Evolutionary conservation across 2,329 filamentous ascomycete genomes (phyloP), one percentile per base, ranked within the genome.

Genomic region (Knoxdaviesia capensis): DNA sequence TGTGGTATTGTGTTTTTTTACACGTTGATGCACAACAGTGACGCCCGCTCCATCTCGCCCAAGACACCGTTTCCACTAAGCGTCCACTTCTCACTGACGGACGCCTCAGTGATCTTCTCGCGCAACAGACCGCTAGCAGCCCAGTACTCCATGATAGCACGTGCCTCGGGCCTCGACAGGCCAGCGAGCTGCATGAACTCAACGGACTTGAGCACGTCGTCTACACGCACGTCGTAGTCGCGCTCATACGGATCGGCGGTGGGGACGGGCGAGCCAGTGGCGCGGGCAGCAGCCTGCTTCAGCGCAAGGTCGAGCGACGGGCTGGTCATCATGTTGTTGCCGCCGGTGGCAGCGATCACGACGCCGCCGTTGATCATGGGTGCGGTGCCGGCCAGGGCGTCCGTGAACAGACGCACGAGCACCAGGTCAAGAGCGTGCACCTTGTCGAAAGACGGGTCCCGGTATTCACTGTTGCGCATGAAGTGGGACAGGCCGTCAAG

Each of bases 111-210:
- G 40, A 94, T 68, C 38, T 64, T 67, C 46, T 71, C 65, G 48
- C 81, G 72, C 54, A 93, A 56, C 55, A 94, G 66, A 8, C 88
- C 90, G 57, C 84, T 92, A 34, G 74, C 75, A 5, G 84, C 86
- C 68, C 88, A 96, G 62, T 94, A 96, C 63, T 94, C 86, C 75
- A 96, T 79, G 50, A 93, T 65, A 1, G 75, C 69, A 45, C 79
- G 72, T 7, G 83, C 77, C 61, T 96, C 88, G 2, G 68, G 61
- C 59, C 78, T 82, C 51, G 65, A 78, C 49, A 94, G 53, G 6
- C 83, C 80, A 36, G 70, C 66, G 20, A 94, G 54, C 20, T 71
- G 67, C 42, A 77, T 48, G 2, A 75, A 61, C 45, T 61, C 56
- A 36, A 68, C 62, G 38, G 63, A 63, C 47, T 64, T 58, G 41